These are phyloP conservation scores for Psilocybe sp. DNA, from an alignment of 768 basidiomycete genomes.

Conservation along the genomic window DNA sequence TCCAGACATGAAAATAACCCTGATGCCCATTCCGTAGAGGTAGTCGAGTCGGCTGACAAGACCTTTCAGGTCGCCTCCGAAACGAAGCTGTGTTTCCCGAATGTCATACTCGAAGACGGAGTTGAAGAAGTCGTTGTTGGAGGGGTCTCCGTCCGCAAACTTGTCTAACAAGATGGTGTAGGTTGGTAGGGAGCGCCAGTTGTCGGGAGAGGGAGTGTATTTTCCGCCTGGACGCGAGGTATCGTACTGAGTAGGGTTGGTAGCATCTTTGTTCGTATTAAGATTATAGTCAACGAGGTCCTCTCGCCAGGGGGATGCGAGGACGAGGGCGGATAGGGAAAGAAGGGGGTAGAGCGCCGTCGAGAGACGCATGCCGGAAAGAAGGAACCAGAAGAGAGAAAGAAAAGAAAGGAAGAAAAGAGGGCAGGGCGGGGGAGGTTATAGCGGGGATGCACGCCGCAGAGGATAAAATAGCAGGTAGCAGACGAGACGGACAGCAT, in stretches of 20 bases:
- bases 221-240: constrained; percentile 60
- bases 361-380: constrained; percentile 42
- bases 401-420: constrained; percentile 11
- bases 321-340: constrained; percentile 33
- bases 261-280: constrained; percentile 72
- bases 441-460: constrained; percentile 1
- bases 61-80: constrained; percentile 86
- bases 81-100: constrained; percentile 85
- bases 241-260: constrained; percentile 38
- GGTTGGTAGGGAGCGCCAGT: constrained; percentile 82
- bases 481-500: background rate
- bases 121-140: constrained; percentile 87
- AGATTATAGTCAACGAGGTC: constrained; percentile 74
- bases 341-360: constrained; percentile 40
- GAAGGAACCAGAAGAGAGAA: constrained; percentile 12
- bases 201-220: constrained; percentile 76
- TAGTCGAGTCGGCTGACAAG: constrained; percentile 78
- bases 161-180: constrained; percentile 90
- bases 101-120: constrained; percentile 81
- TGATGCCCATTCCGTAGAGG: constrained; percentile 84
- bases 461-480: constrained; percentile 1
- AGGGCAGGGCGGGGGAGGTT: background rate
- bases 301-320: constrained; percentile 65
- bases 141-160: constrained; percentile 89
- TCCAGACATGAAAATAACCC: constrained; percentile 86